Evolutionary conservation across 441 rosid genomes (phyloP).

Genomic region (Kokia cookei): DNA sequence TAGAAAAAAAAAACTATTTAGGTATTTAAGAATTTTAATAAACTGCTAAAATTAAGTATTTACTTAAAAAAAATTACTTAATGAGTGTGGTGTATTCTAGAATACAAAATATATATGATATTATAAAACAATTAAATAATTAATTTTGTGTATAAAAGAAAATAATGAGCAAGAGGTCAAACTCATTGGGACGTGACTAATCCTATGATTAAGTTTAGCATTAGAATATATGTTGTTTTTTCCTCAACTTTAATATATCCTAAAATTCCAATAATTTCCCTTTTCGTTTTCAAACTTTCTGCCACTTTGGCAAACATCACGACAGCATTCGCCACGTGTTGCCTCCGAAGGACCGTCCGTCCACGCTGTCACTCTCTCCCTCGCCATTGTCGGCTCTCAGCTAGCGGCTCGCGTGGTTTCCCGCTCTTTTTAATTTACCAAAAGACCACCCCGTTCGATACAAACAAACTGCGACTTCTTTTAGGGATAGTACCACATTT

Average conservation of each 20-base stretch:
- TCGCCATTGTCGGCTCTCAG: background rate
- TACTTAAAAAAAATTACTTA: no score
- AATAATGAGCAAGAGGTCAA: background rate
- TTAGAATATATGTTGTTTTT: background rate
- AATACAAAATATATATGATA: no score
- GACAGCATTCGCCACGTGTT: conserved; percentile 5
- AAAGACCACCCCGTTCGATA: no score
- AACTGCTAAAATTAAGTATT: no score
- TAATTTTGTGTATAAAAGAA: no score
- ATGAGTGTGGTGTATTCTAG: no score
- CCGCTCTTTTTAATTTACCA: no score
- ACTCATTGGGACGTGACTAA: background rate
- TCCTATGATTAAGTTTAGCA: background rate
- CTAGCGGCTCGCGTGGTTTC: no score
- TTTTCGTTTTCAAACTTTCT: conserved; percentile 4
- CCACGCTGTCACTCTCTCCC: background rate
- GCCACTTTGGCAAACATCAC: conserved; percentile 18
- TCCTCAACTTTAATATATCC: background rate
- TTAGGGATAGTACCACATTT: conserved; percentile 13
- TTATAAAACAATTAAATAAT: no score
- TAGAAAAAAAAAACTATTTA: no score
- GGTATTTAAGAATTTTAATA: no score
- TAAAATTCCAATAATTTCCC: background rate
- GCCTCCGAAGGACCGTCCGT: background rate
- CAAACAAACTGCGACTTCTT: background rate